Percentiles rank a stretch among this genome's conserved stretches.
These are phyloP conservation scores for Sporothrix schenckii DNA, from an alignment of 2,329 filamentous ascomycete species.

Conservation along the genomic window DNA sequence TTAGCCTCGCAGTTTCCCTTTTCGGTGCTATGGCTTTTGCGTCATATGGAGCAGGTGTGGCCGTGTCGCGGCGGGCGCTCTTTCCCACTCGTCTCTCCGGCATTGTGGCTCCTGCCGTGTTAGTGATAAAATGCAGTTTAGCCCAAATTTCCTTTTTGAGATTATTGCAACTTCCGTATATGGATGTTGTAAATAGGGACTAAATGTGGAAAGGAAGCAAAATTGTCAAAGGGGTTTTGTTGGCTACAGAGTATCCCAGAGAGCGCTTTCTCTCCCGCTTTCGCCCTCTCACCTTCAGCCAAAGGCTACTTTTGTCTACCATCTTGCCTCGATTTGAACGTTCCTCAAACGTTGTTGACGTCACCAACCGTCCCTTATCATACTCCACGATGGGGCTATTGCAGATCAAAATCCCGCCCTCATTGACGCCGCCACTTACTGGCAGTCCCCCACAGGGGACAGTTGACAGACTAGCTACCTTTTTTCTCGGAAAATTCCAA, in stretches of 20 bases:
- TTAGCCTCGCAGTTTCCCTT: constrained; percentile 1
- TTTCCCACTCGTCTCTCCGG: constrained; percentile 10
- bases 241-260: too few relatives aligned
- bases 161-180: background rate
- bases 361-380: background rate
- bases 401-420: constrained; percentile 8
- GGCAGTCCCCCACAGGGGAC: background rate
- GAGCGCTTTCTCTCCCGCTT: background rate
- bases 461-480: constrained; percentile 33
- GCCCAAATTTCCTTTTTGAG: background rate
- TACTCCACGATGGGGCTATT: constrained; percentile 13
- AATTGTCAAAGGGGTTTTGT: background rate
- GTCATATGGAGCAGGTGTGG: background rate
- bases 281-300: background rate
- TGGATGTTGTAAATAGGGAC: background rate
- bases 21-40: background rate
- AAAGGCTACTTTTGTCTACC: too few relatives aligned
- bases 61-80: background rate
- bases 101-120: constrained; percentile 23
- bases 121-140: background rate
- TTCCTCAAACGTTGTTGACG: background rate
- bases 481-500: constrained; percentile 35
- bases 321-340: background rate
- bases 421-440: constrained; percentile 20
- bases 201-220: background rate